phyloP scores from a whole-genome alignment of 2,329 filamentous ascomycete genomes.

The Sarocladium strictum region DNA sequence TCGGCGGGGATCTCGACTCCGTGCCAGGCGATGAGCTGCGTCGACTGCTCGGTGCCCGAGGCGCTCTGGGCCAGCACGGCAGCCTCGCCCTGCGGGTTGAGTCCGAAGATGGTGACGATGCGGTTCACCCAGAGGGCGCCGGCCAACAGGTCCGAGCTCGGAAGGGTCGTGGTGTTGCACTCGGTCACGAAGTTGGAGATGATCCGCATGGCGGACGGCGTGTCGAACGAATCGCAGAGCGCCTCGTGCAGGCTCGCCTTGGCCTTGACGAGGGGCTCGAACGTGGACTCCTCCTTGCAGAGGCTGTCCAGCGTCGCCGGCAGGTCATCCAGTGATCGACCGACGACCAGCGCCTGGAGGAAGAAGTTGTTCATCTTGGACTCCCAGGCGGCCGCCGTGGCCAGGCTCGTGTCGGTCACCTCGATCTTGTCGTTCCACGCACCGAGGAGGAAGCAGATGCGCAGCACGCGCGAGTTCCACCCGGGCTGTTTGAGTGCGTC shows the following conservation, averaged over 20 bases:
- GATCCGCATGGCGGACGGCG: slow-evolving; percentile 69
- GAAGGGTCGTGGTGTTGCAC: no score
- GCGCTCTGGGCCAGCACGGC: no score
- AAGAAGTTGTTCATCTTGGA: slow-evolving; percentile 66
- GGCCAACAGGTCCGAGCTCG: no score
- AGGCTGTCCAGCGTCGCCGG: no score
- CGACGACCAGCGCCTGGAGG: slow-evolving; percentile 29
- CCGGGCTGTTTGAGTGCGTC: slow-evolving; percentile 63
- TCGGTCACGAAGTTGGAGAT: slow-evolving; percentile 75
- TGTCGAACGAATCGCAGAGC: slow-evolving; percentile 83
- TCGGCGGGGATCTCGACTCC: no score
- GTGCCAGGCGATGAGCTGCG: no score
- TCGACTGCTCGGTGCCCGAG: no score
- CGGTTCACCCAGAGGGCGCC: slow-evolving; percentile 76
- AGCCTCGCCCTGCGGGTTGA: no score
- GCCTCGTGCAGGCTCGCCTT: slow-evolving; percentile 51
- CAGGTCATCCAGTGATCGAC: slow-evolving; percentile 28
- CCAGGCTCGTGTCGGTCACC: slow-evolving; percentile 77
- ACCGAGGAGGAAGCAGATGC: slow-evolving; percentile 82
- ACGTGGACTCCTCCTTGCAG: no score
- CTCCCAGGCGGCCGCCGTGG: slow-evolving; percentile 73
- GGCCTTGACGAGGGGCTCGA: slow-evolving; percentile 48
- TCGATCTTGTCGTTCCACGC: slow-evolving; percentile 89
- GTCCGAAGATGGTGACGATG: slow-evolving; percentile 79
- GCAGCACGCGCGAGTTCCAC: slow-evolving; percentile 76